Conservation (phyloP, 78 protist species). For the Trichosphaerium sp. region DNA sequence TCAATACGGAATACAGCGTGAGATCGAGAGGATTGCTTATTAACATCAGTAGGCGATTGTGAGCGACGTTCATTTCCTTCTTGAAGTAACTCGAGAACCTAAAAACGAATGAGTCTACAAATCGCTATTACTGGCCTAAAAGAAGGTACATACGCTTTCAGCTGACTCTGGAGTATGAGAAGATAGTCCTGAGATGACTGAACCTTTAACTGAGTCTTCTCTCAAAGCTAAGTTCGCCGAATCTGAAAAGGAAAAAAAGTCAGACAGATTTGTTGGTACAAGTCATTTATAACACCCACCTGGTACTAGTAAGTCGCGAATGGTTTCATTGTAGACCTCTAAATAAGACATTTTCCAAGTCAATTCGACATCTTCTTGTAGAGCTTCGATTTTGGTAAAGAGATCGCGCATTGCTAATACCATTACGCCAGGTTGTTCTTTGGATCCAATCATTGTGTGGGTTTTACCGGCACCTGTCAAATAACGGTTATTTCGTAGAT, state of each 20-base stretch:
- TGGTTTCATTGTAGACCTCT: slow-evolving; percentile 84
- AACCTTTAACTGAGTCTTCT: slow-evolving; percentile 40
- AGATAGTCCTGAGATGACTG: slow-evolving; percentile 27
- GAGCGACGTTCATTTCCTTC: slow-evolving; percentile 68
- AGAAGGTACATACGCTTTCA: not conserved
- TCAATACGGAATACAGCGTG: slow-evolving; percentile 85
- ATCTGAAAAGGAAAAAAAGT: not conserved
- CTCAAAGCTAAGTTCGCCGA: slow-evolving; percentile 41
- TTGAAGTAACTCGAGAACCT: slow-evolving; percentile 52
- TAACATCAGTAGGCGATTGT: slow-evolving; percentile 76
- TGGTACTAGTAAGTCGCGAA: slow-evolving; percentile 54
- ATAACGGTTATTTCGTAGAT: not conserved
- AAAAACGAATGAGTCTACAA: not conserved
- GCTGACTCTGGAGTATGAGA: slow-evolving; percentile 1
- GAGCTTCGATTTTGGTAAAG: slow-evolving; percentile 36
- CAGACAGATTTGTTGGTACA: too few species aligned
- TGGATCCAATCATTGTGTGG: slow-evolving; percentile 69
- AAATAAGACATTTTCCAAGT: slow-evolving; percentile 53
- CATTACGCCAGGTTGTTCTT: slow-evolving; percentile 75
- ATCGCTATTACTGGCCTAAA: not conserved
- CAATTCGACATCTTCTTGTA: not conserved
- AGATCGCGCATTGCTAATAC: slow-evolving; percentile 70
- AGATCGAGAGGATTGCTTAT: slow-evolving; percentile 74
- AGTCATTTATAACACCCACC: too few species aligned
- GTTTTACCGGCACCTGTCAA: slow-evolving; percentile 68